Evolutionary conservation across 768 basidiomycete species (phyloP).

Genomic region (Kondoa malvinella): DNA sequence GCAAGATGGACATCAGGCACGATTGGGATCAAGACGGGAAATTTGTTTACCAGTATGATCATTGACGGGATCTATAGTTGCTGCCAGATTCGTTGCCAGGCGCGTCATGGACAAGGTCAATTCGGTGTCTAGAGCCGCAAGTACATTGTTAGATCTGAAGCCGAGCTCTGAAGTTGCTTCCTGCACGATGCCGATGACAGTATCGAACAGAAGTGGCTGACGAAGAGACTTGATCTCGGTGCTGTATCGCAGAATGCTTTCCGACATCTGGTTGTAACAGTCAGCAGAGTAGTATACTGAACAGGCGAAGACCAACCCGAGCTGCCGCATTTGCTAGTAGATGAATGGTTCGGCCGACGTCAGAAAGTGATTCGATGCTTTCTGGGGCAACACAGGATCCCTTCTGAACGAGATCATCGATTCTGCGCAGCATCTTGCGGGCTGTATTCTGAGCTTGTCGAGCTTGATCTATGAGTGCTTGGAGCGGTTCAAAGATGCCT

Average conservation of each 20-base stretch:
- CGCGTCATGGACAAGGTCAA: conserved; percentile 32
- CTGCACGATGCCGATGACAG: conserved; percentile 52
- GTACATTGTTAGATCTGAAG: conserved; percentile 28
- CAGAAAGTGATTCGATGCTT: conserved; percentile 9
- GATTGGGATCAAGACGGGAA: conserved; percentile 4
- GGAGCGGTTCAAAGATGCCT: conserved; percentile 66
- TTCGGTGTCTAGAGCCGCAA: conserved; percentile 35
- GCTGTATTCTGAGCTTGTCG: conserved; percentile 63
- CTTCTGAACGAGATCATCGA: conserved; percentile 61
- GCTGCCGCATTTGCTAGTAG: background rate
- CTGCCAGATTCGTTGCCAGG: conserved; percentile 50
- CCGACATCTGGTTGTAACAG: conserved; percentile 52
- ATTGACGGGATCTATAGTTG: conserved; percentile 57
- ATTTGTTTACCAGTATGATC: conserved; percentile 64
- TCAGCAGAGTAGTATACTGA: background rate
- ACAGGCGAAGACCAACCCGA: conserved; percentile 11
- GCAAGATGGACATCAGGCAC: background rate
- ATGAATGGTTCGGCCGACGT: background rate
- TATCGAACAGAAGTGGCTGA: conserved; percentile 54
- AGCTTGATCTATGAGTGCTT: conserved; percentile 63
- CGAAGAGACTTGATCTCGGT: conserved; percentile 62
- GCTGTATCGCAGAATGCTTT: conserved; percentile 72
- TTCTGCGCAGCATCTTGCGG: conserved; percentile 71
- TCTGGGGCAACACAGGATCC: conserved; percentile 48
- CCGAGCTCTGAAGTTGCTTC: conserved; percentile 55